Evolutionary conservation across 108 stramenopile genomes (phyloP).

Genomic region (Cyclotella sp.): DNA sequence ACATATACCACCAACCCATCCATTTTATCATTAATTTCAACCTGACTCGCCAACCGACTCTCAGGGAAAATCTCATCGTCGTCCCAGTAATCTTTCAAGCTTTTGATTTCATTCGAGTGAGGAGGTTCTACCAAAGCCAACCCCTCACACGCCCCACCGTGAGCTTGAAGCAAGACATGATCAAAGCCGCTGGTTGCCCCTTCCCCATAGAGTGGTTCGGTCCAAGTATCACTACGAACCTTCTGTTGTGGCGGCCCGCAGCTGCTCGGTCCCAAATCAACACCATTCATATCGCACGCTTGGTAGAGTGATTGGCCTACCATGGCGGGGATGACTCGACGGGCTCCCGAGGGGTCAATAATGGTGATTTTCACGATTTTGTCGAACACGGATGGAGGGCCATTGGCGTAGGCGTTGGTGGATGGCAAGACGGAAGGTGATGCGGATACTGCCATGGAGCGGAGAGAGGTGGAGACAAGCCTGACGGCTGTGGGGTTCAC

Average conservation of each 20-base stretch:
- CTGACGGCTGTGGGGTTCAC: constrained; percentile 12
- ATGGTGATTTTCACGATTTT: constrained; percentile 79
- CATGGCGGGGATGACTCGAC: constrained; percentile 76
- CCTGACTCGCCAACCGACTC: constrained; percentile 76
- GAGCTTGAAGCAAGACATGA: constrained; percentile 75
- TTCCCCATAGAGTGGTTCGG: constrained; percentile 88
- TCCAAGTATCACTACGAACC: constrained; percentile 71
- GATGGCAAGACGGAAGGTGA: constrained; percentile 40
- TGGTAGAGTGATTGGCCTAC: constrained; percentile 81
- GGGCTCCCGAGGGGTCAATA: constrained; percentile 85
- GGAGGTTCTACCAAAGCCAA: constrained; percentile 61
- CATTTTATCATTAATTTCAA: constrained; percentile 81
- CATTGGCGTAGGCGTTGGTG: constrained; percentile 32
- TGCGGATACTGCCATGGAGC: constrained; percentile 40
- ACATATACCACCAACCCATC: constrained; percentile 92
- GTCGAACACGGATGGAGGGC: constrained; percentile 75
- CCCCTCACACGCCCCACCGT: constrained; percentile 49
- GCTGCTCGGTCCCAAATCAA: constrained; percentile 82
- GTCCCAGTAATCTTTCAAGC: constrained; percentile 86
- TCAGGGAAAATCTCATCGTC: constrained; percentile 85
- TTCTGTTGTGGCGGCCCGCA: constrained; percentile 59
- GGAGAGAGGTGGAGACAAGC: constrained; percentile 22
- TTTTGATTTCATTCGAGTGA: constrained; percentile 58
- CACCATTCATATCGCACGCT: constrained; percentile 75
- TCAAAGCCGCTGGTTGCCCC: constrained; percentile 88